phyloP scores from a whole-genome alignment of 768 basidiomycete genomes.

The Leccinum barrowsii region DNA sequence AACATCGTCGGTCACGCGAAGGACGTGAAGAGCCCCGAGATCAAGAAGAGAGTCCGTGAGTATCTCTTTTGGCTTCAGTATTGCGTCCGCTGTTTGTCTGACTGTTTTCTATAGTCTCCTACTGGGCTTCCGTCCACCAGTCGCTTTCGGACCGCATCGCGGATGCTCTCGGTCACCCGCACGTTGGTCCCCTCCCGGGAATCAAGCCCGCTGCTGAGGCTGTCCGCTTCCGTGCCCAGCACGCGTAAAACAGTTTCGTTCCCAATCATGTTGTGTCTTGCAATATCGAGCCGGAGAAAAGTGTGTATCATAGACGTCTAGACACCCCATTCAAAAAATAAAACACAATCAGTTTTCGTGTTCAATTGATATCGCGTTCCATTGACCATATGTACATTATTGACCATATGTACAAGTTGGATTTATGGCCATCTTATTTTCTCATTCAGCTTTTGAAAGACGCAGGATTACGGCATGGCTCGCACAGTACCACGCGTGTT shows the following conservation, averaged over 20 bases:
- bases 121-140: slow-evolving; percentile 79
- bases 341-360: background rate
- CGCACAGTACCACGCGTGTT: background rate
- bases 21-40: slow-evolving; percentile 53
- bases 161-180: slow-evolving; percentile 59
- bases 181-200: slow-evolving; percentile 49
- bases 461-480: background rate
- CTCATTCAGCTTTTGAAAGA: background rate
- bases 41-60: slow-evolving; percentile 68
- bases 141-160: slow-evolving; percentile 74
- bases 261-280: background rate
- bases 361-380: background rate
- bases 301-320: slow-evolving; percentile 4
- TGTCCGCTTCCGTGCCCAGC: slow-evolving; percentile 42
- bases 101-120: slow-evolving; percentile 48
- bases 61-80: slow-evolving; percentile 10
- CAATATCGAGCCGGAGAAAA: background rate
- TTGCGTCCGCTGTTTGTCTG: background rate
- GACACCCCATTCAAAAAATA: background rate
- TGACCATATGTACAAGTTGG: no score
- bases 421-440: background rate
- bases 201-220: slow-evolving; percentile 58
- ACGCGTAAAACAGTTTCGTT: background rate
- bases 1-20: slow-evolving; percentile 67
- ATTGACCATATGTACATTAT: background rate